These are phyloP conservation scores for Cryomyces minteri DNA, from an alignment of 495 filamentous ascomycete species.

Conservation along the genomic window DNA sequence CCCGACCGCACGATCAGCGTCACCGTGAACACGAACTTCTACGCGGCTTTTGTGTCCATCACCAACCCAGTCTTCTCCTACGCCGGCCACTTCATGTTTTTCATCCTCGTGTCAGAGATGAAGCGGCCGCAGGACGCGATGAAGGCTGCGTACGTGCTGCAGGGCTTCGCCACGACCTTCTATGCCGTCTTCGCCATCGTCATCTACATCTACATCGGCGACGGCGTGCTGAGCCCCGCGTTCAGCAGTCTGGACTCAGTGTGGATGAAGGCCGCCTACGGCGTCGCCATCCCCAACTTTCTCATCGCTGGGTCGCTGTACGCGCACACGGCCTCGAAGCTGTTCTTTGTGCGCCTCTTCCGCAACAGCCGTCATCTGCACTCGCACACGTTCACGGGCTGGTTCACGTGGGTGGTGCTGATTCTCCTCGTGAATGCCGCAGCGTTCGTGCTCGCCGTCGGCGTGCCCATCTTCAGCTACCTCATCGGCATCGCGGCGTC, in stretches of 20 bases:
- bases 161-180: conserved; percentile 28
- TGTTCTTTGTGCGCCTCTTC: conserved; percentile 30
- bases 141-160: conserved; percentile 28
- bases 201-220: conserved; percentile 32
- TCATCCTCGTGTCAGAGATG: conserved; percentile 40
- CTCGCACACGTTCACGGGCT: conserved; percentile 29
- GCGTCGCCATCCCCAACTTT: conserved; percentile 27
- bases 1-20: conserved; percentile 9
- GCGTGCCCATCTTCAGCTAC: conserved; percentile 35
- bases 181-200: conserved; percentile 34
- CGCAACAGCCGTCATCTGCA: conserved; percentile 27
- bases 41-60: conserved; percentile 20
- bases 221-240: conserved; percentile 28
- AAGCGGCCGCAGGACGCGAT: conserved; percentile 35
- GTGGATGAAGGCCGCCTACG: conserved; percentile 30
- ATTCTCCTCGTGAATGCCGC: conserved; percentile 26
- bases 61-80: conserved; percentile 27
- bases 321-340: conserved; percentile 31
- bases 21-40: conserved; percentile 15
- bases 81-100: conserved; percentile 31
- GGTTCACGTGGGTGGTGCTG: conserved; percentile 28
- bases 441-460: conserved; percentile 31
- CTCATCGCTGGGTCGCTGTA: conserved; percentile 33
- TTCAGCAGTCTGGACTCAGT: conserved; percentile 29
- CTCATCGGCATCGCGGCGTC: conserved; percentile 28